These are phyloP conservation scores for Didymella segeticola DNA, from an alignment of 2,329 filamentous ascomycete species.

Conservation along the genomic window DNA sequence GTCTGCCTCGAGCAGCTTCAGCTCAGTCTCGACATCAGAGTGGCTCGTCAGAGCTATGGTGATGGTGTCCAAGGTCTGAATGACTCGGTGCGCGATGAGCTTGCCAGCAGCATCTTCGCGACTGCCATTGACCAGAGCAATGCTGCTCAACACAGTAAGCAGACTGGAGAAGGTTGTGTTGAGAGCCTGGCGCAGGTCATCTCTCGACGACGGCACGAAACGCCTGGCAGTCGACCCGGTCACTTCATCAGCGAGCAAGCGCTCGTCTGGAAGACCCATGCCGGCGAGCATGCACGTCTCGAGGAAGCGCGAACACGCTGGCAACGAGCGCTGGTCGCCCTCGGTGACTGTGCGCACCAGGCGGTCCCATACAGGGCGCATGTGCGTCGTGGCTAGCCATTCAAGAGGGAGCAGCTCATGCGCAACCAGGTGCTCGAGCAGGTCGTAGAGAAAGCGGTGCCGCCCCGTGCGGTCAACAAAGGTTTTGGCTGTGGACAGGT, in stretches of 20 bases:
- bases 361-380: slow-evolving; percentile 46
- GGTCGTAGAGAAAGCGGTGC: slow-evolving; percentile 43
- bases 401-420: slow-evolving; percentile 46
- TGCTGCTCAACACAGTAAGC: slow-evolving; percentile 43
- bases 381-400: slow-evolving; percentile 47
- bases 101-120: slow-evolving; percentile 26
- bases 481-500: slow-evolving; percentile 33
- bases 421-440: slow-evolving; percentile 43
- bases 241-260: slow-evolving; percentile 27
- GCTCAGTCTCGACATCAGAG: slow-evolving; percentile 30
- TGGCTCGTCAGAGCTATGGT: slow-evolving; percentile 34
- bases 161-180: slow-evolving; percentile 46
- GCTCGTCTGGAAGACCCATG: slow-evolving; percentile 37
- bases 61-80: slow-evolving; percentile 33
- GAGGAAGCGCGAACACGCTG: slow-evolving; percentile 38
- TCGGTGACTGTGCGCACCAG: slow-evolving; percentile 43
- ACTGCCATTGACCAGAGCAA: slow-evolving; percentile 35
- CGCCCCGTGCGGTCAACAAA: slow-evolving; percentile 41
- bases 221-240: slow-evolving; percentile 26
- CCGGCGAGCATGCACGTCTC: slow-evolving; percentile 39
- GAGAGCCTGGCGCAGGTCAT: slow-evolving; percentile 41
- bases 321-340: slow-evolving; percentile 32
- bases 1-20: slow-evolving; percentile 32
- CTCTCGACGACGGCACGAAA: slow-evolving; percentile 33
- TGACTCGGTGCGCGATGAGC: slow-evolving; percentile 25